Evolutionary conservation across 164 flowering plant species (phyloP).

Genomic region (Umbilicus rupestris): DNA sequence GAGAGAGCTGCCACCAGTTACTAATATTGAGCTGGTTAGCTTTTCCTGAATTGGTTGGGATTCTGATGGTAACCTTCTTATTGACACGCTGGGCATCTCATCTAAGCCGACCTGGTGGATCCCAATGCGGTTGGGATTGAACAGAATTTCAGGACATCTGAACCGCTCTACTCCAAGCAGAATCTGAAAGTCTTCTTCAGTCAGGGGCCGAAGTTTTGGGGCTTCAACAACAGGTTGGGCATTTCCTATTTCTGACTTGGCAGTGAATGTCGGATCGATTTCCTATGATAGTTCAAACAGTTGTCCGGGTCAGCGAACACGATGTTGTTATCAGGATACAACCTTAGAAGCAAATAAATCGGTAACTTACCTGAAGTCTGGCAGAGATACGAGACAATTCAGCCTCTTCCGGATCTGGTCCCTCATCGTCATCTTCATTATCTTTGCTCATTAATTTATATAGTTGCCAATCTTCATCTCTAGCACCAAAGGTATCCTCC

Average conservation of each 20-base stretch:
- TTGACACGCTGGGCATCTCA: slow-evolving; percentile 82
- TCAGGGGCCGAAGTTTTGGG: slow-evolving; percentile 63
- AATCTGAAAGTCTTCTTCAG: slow-evolving; percentile 85
- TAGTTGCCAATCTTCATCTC: slow-evolving; percentile 98
- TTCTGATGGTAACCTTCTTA: slow-evolving; percentile 46
- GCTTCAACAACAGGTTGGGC: slow-evolving; percentile 36
- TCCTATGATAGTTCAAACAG: slow-evolving; percentile 39
- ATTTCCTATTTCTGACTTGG: slow-evolving; percentile 39
- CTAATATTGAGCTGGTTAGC: slow-evolving; percentile 56
- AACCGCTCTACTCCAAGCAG: slow-evolving; percentile 87
- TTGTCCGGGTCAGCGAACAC: not conserved
- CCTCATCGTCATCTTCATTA: slow-evolving; percentile 1
- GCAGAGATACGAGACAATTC: slow-evolving; percentile 65
- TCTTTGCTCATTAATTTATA: slow-evolving; percentile 40
- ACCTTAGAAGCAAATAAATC: not conserved
- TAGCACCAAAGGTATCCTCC: slow-evolving; percentile 94
- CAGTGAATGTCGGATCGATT: slow-evolving; percentile 70
- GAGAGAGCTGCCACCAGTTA: slow-evolving; percentile 82
- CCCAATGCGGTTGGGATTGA: slow-evolving; percentile 75
- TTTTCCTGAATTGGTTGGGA: slow-evolving; percentile 33
- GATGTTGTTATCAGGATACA: not conserved
- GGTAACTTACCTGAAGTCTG: slow-evolving; percentile 61
- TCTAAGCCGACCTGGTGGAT: slow-evolving; percentile 88
- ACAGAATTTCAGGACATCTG: slow-evolving; percentile 87
- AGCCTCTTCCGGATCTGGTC: slow-evolving; percentile 49